A percentile compares a stretch with the other conserved stretches of the same genome.
These are phyloP conservation scores for Myriangium duriaei DNA, from an alignment of 2,329 filamentous ascomycete genomes.

Conservation along the genomic window DNA sequence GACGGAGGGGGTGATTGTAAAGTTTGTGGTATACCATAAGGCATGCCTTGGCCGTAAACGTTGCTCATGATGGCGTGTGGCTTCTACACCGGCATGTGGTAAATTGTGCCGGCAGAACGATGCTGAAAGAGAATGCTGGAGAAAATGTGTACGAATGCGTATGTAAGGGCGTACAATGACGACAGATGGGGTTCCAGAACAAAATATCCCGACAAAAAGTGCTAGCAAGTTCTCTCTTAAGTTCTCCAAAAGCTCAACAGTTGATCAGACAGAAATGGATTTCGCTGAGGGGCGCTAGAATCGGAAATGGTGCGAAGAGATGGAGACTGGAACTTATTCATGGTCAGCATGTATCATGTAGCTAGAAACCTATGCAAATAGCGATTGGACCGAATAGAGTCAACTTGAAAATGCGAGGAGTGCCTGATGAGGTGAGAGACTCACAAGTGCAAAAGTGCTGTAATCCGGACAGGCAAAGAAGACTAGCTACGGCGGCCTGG, in stretches of 20 bases:
- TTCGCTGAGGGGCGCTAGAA: too few relatives aligned
- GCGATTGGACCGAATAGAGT: too few relatives aligned
- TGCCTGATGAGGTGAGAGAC: too few relatives aligned
- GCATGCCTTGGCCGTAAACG: constrained; percentile 7
- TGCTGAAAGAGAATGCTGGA: neutral
- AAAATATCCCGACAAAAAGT: neutral
- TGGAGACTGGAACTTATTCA: too few relatives aligned
- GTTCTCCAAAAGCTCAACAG: too few relatives aligned
- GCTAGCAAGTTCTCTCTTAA: neutral
- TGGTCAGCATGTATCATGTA: too few relatives aligned
- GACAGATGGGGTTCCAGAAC: too few relatives aligned
- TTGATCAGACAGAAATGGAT: too few relatives aligned
- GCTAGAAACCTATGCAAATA: too few relatives aligned
- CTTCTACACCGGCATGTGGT: neutral
- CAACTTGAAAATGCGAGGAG: too few relatives aligned
- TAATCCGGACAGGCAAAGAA: neutral
- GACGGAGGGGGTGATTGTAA: constrained; percentile 4
- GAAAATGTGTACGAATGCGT: neutral
- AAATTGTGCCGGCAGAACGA: neutral
- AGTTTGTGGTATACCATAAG: constrained; percentile 8
- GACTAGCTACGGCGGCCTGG: neutral
- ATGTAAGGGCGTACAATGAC: neutral
- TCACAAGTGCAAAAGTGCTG: neutral
- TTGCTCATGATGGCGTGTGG: constrained; percentile 7
- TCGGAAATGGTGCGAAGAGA: too few relatives aligned